phyloP scores from a whole-genome alignment of 306 rosid species.

The Fagus sylvatica region DNA sequence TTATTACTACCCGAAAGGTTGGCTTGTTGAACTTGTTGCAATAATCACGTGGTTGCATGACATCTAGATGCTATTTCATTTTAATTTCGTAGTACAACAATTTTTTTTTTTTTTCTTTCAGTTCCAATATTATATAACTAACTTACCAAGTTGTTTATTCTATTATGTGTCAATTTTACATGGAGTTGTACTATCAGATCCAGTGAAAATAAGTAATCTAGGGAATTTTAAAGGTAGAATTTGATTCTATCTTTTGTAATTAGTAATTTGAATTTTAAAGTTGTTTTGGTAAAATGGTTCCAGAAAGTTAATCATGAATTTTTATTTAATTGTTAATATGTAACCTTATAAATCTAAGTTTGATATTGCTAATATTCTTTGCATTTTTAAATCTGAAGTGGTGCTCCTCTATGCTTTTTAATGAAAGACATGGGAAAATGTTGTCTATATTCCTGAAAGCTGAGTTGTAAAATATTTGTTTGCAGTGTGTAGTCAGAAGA shows the following conservation, averaged over 20 bases:
- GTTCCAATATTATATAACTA: not conserved
- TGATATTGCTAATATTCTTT: slow-evolving; percentile 3
- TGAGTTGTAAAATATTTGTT: not conserved
- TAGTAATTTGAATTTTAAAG: not conserved
- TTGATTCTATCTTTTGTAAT: not conserved
- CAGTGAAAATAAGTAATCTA: not conserved
- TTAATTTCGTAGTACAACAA: not conserved
- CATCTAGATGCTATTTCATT: slow-evolving; percentile 14
- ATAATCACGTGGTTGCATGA: slow-evolving; percentile 26
- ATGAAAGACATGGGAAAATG: not conserved
- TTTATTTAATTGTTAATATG: not conserved
- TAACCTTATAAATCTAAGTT: slow-evolving; percentile 6
- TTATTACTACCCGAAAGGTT: slow-evolving; percentile 69
- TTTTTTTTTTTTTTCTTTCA: not conserved
- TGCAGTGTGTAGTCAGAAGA: not conserved
- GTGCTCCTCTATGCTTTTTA: slow-evolving; percentile 7
- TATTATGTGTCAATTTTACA: not conserved
- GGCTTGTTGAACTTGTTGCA: slow-evolving; percentile 32
- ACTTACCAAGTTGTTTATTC: not conserved
- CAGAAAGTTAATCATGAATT: not conserved
- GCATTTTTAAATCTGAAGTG: slow-evolving; percentile 17
- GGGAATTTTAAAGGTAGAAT: not conserved
- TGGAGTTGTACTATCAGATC: not conserved
- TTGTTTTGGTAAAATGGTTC: not conserved
- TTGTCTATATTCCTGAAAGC: not conserved